Evolutionary conservation across 345 rosid species (phyloP).

Genomic region (Euphorbia peplus): DNA sequence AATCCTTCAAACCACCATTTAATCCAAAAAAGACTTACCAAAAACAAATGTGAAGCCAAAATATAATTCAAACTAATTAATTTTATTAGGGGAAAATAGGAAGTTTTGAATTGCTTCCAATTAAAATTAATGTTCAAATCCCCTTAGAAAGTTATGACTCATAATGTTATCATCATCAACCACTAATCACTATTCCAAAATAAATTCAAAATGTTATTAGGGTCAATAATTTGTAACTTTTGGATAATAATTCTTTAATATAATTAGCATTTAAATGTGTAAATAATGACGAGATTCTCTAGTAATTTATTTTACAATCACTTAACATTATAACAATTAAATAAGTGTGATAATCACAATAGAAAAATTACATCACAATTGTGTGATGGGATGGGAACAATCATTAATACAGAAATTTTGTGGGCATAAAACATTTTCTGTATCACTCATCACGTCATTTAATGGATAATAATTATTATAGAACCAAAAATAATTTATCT

Average conservation of each 20-base stretch:
- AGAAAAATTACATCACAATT: slow-evolving; percentile 1
- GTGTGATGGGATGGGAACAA: slow-evolving; percentile 7
- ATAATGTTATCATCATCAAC: background rate
- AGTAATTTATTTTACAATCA: slow-evolving; percentile 10
- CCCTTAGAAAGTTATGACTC: no score
- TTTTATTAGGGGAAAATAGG: background rate
- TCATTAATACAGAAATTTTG: background rate
- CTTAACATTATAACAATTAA: background rate
- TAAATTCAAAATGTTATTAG: background rate
- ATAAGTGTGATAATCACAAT: slow-evolving; percentile 3
- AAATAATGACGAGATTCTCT: slow-evolving; percentile 21
- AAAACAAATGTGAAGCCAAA: no score
- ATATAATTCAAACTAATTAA: no score
- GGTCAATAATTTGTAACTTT: background rate
- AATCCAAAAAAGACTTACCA: no score
- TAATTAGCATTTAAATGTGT: slow-evolving; percentile 20
- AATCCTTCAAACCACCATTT: no score
- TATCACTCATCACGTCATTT: no score
- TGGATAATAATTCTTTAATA: background rate
- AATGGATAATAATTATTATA: no score
- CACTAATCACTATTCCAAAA: background rate
- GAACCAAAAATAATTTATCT: no score
- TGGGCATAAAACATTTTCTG: background rate
- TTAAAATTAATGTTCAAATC: background rate
- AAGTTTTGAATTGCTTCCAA: background rate